phyloP scores from a whole-genome alignment of 2,329 filamentous ascomycete genomes.

The Colletotrichum musae region DNA sequence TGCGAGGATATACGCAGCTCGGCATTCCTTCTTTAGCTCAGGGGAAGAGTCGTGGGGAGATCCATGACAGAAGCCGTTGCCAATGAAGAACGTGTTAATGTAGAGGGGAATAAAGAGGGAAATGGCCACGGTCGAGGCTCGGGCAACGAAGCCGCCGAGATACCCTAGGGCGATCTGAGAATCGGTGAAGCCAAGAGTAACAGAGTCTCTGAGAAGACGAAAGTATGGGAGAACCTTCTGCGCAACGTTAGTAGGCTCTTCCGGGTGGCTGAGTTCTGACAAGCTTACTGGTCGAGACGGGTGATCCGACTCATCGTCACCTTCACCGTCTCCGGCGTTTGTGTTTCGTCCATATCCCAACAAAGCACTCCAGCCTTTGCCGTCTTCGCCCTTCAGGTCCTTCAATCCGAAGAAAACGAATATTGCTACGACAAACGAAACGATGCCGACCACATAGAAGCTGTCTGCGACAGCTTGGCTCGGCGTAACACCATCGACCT shows the following conservation, averaged over 20 bases:
- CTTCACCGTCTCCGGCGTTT: slow-evolving; percentile 29
- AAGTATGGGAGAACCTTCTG: slow-evolving; percentile 67
- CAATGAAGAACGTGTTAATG: slow-evolving; percentile 91
- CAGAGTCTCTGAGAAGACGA: slow-evolving; percentile 72
- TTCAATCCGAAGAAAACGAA: slow-evolving; percentile 86
- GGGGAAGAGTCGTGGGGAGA: slow-evolving; percentile 74
- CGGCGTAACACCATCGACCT: slow-evolving; percentile 79
- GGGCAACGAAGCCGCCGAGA: slow-evolving; percentile 92
- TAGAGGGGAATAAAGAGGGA: slow-evolving; percentile 95
- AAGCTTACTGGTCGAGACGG: slow-evolving; percentile 47
- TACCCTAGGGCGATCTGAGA: slow-evolving; percentile 88
- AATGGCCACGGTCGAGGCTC: slow-evolving; percentile 94
- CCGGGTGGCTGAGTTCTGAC: slow-evolving; percentile 1
- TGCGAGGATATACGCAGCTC: slow-evolving; percentile 88
- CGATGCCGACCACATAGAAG: slow-evolving; percentile 86
- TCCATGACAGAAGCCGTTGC: slow-evolving; percentile 82
- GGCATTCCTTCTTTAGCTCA: slow-evolving; percentile 88
- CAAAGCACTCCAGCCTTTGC: slow-evolving; percentile 78
- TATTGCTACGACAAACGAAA: slow-evolving; percentile 80
- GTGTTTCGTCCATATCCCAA: slow-evolving; percentile 54
- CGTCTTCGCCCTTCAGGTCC: slow-evolving; percentile 78
- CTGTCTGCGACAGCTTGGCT: slow-evolving; percentile 83
- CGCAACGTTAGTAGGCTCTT: slow-evolving; percentile 6
- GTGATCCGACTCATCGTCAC: slow-evolving; percentile 43
- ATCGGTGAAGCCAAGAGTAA: slow-evolving; percentile 81